Conservation (phyloP, 306 rosid species). For the Prunus mongolica region DNA sequence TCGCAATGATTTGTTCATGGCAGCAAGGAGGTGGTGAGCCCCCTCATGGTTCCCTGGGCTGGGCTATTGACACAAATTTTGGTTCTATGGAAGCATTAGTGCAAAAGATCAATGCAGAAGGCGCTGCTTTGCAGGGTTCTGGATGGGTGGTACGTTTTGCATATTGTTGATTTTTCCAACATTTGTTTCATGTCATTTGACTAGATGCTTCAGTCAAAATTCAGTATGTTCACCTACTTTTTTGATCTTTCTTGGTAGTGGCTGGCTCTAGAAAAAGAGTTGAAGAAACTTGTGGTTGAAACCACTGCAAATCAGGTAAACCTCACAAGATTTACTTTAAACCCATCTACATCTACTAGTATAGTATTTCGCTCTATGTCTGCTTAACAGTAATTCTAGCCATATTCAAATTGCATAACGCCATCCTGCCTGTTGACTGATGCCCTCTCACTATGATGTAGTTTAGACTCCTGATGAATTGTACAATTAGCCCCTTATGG, state of each 20-base stretch:
- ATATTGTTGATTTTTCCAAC: constrained; percentile 12
- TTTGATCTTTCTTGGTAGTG: constrained; percentile 53
- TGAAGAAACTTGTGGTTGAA: constrained; percentile 82
- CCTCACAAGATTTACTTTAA: not conserved
- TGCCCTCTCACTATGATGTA: not conserved
- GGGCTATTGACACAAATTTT: constrained; percentile 80
- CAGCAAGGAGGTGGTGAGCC: constrained; percentile 99
- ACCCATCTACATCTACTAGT: not conserved
- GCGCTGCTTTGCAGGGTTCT: constrained; percentile 93
- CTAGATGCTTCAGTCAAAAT: not conserved
- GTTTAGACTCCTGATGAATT: not conserved
- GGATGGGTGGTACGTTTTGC: constrained; percentile 96
- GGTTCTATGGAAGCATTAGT: constrained; percentile 67
- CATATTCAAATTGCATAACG: not conserved
- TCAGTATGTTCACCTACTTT: constrained; percentile 11
- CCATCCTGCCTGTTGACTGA: not conserved
- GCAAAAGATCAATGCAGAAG: constrained; percentile 72
- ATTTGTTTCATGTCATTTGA: constrained; percentile 8
- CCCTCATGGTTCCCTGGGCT: constrained; percentile 66
- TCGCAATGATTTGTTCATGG: constrained; percentile 1
- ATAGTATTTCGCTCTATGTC: not conserved
- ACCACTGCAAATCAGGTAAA: constrained; percentile 92
- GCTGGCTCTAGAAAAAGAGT: constrained; percentile 93
- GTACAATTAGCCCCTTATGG: not conserved
- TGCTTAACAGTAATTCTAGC: not conserved